Conservation (phyloP, 192 early-diverging fungal genomes). For the Coemansia reversa region DNA sequence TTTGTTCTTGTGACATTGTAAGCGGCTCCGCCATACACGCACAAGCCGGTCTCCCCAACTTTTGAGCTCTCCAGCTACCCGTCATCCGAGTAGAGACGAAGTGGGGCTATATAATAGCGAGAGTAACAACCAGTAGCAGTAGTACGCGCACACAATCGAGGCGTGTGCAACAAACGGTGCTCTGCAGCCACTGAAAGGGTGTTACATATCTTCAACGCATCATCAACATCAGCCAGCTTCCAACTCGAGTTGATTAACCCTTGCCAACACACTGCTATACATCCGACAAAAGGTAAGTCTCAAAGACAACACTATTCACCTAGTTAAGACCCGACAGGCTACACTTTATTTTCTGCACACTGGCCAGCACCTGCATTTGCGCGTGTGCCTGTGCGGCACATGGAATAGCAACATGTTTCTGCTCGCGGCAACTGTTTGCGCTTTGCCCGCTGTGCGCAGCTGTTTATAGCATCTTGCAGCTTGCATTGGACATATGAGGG, state of each 20-base stretch:
- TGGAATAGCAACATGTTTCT: neutral
- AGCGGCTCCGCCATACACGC: neutral
- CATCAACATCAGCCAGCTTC: neutral
- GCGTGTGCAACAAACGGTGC: neutral
- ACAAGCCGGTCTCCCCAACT: neutral
- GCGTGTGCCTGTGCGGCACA: neutral
- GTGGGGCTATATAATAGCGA: neutral
- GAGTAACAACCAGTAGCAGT: neutral
- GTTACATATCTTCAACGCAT: neutral
- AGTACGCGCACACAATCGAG: neutral
- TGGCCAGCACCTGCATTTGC: neutral
- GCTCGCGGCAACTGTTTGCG: neutral
- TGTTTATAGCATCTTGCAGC: neutral
- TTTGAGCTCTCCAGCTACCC: neutral
- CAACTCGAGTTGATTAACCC: neutral
- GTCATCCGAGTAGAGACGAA: neutral
- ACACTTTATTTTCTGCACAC: neutral
- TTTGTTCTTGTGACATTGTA: neutral
- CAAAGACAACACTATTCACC: neutral
- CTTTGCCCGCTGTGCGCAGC: neutral
- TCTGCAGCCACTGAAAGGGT: slow-evolving; percentile 3
- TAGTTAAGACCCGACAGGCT: no score
- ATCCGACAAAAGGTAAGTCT: neutral
- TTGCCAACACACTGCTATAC: neutral
- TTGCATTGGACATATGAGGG: neutral